Base-by-base conservation (phyloP, 305 asterid species). In the Salvia sclarea region DNA sequence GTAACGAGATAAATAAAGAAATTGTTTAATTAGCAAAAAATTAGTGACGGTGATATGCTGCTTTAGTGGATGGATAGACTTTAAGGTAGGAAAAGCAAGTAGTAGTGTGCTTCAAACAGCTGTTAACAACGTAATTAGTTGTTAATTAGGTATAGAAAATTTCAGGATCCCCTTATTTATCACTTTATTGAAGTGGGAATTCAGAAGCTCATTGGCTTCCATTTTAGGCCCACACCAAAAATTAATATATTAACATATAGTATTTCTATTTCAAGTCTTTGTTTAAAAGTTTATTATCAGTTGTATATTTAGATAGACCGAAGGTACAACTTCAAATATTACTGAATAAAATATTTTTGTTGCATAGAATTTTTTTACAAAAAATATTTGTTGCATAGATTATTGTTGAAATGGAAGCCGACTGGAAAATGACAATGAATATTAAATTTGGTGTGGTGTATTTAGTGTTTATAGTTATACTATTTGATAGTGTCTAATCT, bases 101-200 rank as follows among this genome's bases (percentile, higher is more conserved):
- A 8, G 5, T 24, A n/a, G 13, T 22, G 68, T 41, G 25, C 44
- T 17, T 45, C 28, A 64, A 65, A 50, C 70, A 50, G 70, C 70
- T 49, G 71, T 50, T 66, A 35, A 52, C 38, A 2, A 35, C 49
- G 37, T 52, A 37, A 52, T 66, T 38, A 66, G 40, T 43, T 50
- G 52, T 35, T 3, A 37, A 52, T 50, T 50, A 65, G 66, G 38
- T 21, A 53, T 8, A 21, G 2, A 62, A 25, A 6, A 2, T 13
- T 1, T 38, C 33, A 38, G 5, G 33, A 40, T 21, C 21, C 13
- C 37, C 37, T 38, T 30, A 11, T 14, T 14, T 63, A 25, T 21
- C 30, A n/a, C 10, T 22, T 21, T 31, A 56, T 30, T 6, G 18
- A 48, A 7, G 31, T 59, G 17, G 30, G 17, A 16, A 47, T 6